Percentiles rank a stretch among this genome's conserved stretches.
Evolutionary conservation across 2,329 filamentous ascomycete species (phyloP).

Genomic region (Phaeosphaeria sp.): DNA sequence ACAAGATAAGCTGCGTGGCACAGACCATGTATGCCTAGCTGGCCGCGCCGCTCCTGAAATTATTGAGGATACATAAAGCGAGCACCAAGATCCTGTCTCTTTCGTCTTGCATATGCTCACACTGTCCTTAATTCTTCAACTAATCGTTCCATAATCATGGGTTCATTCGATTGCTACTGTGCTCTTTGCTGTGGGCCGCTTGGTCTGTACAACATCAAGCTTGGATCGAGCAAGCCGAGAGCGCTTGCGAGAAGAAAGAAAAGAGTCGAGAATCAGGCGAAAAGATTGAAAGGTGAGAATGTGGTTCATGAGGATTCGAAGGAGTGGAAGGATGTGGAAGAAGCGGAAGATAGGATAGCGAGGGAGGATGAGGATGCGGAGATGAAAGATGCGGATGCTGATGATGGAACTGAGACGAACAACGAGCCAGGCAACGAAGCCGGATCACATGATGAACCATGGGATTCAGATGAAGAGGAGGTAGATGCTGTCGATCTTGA

Average conservation of each 20-base stretch:
- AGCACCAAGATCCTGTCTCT: neutral
- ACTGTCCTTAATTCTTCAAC: neutral
- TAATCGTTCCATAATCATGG: constrained; percentile 8
- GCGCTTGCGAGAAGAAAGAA: constrained; percentile 9
- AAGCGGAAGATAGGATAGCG: neutral
- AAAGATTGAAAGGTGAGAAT: constrained; percentile 8
- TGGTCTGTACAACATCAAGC: neutral
- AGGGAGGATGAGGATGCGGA: neutral
- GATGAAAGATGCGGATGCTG: neutral
- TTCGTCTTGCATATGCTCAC: neutral
- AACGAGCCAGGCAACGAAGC: neutral
- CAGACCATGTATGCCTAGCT: constrained; percentile 5
- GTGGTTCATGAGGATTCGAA: constrained; percentile 3
- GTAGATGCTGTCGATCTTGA: neutral
- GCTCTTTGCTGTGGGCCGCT: constrained; percentile 22
- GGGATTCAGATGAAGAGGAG: neutral
- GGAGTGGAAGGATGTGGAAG: neutral
- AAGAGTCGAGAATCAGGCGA: constrained; percentile 7
- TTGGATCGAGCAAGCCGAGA: constrained; percentile 12
- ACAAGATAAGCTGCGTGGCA: neutral
- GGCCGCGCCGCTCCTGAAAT: neutral
- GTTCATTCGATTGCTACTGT: constrained; percentile 27
- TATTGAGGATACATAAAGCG: neutral
- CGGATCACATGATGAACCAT: neutral
- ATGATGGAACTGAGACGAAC: neutral